These are phyloP conservation scores for Talaromyces sp. DNA, from an alignment of 2,329 filamentous ascomycete species.

Conservation along the genomic window DNA sequence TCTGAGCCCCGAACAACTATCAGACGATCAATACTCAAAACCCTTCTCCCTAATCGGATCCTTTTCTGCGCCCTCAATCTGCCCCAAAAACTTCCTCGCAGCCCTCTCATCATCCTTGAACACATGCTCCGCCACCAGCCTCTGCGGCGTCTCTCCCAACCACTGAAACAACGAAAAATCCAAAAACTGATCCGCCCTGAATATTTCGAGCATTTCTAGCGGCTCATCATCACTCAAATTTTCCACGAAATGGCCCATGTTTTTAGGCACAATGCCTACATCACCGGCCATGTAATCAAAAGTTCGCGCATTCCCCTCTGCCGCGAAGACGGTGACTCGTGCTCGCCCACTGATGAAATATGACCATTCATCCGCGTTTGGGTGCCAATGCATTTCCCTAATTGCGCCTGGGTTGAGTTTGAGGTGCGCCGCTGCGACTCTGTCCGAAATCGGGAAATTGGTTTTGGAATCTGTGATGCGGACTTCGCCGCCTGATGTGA, in stretches of 20 bases:
- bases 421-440: conserved; percentile 68
- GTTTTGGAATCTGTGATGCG: conserved; percentile 66
- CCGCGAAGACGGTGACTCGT: conserved; percentile 71
- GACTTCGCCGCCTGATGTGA: conserved; percentile 64
- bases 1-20: background rate
- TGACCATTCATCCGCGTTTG: conserved; percentile 74
- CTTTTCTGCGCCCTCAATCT: conserved; percentile 58
- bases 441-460: conserved; percentile 72
- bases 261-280: conserved; percentile 70
- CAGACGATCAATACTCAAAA: background rate
- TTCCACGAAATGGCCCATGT: conserved; percentile 78
- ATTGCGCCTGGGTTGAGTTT: conserved; percentile 68
- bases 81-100: conserved; percentile 62
- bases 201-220: conserved; percentile 71
- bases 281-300: conserved; percentile 74
- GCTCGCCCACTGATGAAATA: conserved; percentile 72
- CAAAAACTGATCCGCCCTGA: conserved; percentile 67
- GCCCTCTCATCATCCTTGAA: conserved; percentile 62
- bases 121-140: conserved; percentile 65
- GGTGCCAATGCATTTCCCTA: conserved; percentile 80
- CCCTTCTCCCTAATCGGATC: conserved; percentile 25
- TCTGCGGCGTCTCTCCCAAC: conserved; percentile 69
- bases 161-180: conserved; percentile 58
- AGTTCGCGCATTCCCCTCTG: conserved; percentile 66
- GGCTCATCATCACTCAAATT: conserved; percentile 70